Conservation (phyloP, 495 filamentous ascomycete genomes). For the Achaetomiella virescens region DNA sequence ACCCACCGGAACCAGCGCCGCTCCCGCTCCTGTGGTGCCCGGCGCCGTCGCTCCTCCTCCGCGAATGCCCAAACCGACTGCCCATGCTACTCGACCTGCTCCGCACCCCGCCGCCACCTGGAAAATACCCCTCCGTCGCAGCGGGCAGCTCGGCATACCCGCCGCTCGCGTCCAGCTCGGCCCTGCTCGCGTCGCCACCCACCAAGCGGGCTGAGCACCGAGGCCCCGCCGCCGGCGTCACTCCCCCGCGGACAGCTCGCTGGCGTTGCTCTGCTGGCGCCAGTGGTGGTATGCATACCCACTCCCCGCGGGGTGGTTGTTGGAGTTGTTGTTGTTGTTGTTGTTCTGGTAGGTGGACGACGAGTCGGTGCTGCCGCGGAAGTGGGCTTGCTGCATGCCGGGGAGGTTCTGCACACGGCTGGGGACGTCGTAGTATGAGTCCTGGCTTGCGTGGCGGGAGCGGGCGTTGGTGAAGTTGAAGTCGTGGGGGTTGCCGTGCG, state of each 20-base stretch:
- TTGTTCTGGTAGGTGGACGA: no score
- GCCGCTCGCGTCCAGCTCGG: constrained; percentile 16
- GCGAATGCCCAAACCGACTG: constrained; percentile 11
- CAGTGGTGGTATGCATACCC: constrained; percentile 24
- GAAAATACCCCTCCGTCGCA: background rate
- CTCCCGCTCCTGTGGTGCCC: background rate
- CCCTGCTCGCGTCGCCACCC: background rate
- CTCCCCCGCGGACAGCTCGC: constrained; percentile 35
- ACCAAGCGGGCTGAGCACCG: background rate
- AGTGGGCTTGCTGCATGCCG: constrained; percentile 16
- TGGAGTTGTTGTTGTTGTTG: constrained; percentile 11
- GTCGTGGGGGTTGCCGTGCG: constrained; percentile 19
- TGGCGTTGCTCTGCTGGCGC: constrained; percentile 35
- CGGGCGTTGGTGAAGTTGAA: constrained; percentile 16
- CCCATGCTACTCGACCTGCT: constrained; percentile 15
- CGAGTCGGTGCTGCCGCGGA: constrained; percentile 27
- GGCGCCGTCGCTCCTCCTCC: constrained; percentile 19
- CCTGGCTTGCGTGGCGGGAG: constrained; percentile 28
- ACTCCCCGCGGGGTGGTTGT: constrained; percentile 3
- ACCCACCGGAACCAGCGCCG: background rate
- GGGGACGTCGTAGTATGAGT: constrained; percentile 29
- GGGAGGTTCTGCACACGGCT: constrained; percentile 16
- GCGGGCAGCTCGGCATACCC: constrained; percentile 2
- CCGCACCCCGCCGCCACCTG: background rate
- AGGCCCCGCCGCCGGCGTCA: constrained; percentile 19